Evolutionary conservation across 2,329 filamentous ascomycete species (phyloP).

Genomic region (Ophiostoma novo-ulmi): DNA sequence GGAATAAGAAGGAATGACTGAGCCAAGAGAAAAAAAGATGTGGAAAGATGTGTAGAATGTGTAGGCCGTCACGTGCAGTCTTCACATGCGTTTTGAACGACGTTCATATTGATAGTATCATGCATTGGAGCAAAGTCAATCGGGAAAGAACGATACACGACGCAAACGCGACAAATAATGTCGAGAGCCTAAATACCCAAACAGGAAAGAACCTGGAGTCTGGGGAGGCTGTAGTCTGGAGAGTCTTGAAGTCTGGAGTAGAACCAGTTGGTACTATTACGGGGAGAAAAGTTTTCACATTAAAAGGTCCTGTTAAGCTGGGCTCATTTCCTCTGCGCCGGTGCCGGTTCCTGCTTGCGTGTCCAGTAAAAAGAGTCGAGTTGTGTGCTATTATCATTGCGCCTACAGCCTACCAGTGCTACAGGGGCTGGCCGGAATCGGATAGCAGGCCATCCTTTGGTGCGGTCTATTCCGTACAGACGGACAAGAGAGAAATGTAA

Average conservation of each 20-base stretch:
- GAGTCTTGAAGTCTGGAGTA: neutral
- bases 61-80: neutral
- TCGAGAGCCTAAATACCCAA: neutral
- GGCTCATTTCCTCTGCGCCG: neutral
- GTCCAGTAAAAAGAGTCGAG: neutral
- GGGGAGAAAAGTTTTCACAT: constrained; percentile 3
- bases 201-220: neutral
- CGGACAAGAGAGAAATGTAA: neutral
- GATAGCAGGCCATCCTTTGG: neutral
- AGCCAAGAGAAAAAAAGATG: neutral
- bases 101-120: neutral
- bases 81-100: neutral
- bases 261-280: neutral
- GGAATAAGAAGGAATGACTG: constrained; percentile 5
- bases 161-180: neutral
- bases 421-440: constrained; percentile 1
- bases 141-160: neutral
- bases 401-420: neutral
- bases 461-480: neutral
- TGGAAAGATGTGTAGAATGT: neutral
- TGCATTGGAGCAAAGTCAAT: neutral
- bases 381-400: neutral
- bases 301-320: neutral
- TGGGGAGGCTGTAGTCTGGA: neutral
- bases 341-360: neutral